These are phyloP conservation scores for Pseudogymnoascus sp. DNA, from an alignment of 2,329 filamentous ascomycete genomes.

Conservation along the genomic window DNA sequence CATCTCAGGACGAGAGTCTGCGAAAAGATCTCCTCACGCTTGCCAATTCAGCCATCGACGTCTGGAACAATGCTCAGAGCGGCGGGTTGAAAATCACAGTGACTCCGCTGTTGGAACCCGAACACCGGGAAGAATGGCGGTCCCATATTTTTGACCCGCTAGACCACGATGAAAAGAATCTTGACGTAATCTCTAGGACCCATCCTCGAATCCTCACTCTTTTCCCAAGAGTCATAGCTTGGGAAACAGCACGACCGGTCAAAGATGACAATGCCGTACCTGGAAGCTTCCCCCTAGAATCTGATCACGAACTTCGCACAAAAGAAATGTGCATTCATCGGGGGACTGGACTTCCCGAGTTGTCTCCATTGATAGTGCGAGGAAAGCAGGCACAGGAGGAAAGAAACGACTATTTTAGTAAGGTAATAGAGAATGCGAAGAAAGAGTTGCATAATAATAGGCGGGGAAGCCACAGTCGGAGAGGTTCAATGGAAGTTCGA, in stretches of 20 bases:
- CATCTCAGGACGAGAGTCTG: constrained; percentile 9
- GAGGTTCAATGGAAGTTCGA: background rate
- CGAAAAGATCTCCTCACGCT: constrained; percentile 11
- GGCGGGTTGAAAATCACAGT: constrained; percentile 13
- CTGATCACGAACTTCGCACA: background rate
- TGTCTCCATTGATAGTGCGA: background rate
- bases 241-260: background rate
- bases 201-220: constrained; percentile 14
- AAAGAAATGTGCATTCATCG: background rate
- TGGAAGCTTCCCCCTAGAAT: background rate
- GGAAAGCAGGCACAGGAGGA: background rate
- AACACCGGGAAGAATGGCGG: constrained; percentile 15
- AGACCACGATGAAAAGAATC: background rate
- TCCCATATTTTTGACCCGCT: constrained; percentile 15
- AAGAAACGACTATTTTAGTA: background rate
- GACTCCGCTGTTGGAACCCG: constrained; percentile 10
- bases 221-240: background rate
- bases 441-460: background rate
- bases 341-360: background rate
- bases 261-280: background rate
- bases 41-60: constrained; percentile 12
- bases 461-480: background rate
- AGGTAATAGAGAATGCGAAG: constrained; percentile 7
- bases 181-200: constrained; percentile 13
- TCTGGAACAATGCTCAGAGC: constrained; percentile 16